Evolutionary conservation across 805 yeast species (phyloP).

Genomic region (Yarrowia sp.): DNA sequence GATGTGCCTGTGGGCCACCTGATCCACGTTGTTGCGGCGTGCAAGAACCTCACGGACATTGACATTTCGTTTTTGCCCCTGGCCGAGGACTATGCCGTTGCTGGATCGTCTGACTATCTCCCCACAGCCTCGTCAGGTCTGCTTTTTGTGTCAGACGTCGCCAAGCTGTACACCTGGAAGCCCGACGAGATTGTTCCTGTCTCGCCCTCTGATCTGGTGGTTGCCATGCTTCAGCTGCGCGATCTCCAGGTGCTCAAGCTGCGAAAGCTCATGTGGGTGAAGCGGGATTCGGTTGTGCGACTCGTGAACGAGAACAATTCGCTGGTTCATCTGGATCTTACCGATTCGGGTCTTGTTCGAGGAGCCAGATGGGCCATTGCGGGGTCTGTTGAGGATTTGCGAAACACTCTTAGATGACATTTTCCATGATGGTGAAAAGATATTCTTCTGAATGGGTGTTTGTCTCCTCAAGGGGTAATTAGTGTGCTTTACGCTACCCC

Average conservation of each 20-base stretch:
- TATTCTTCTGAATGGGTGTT: too few species aligned
- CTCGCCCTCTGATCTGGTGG: slow-evolving; percentile 33
- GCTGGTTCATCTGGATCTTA: background rate
- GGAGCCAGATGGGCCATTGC: slow-evolving; percentile 15
- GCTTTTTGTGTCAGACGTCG: slow-evolving; percentile 42
- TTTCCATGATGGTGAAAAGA: too few species aligned
- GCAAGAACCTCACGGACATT: slow-evolving; percentile 57
- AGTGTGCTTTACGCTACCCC: too few species aligned
- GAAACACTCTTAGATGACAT: background rate
- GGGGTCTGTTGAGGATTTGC: slow-evolving; percentile 2
- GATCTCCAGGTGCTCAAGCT: slow-evolving; percentile 44
- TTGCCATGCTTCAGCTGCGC: slow-evolving; percentile 36
- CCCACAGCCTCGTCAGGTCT: slow-evolving; percentile 27
- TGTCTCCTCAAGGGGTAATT: too few species aligned
- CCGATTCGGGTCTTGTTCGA: slow-evolving; percentile 9
- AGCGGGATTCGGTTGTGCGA: slow-evolving; percentile 39
- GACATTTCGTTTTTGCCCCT: slow-evolving; percentile 62
- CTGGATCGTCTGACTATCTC: slow-evolving; percentile 7
- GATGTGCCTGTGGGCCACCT: slow-evolving; percentile 80
- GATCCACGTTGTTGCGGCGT: slow-evolving; percentile 63
- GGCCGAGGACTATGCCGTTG: slow-evolving; percentile 59
- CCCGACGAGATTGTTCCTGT: slow-evolving; percentile 35
- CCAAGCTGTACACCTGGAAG: slow-evolving; percentile 36
- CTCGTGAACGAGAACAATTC: slow-evolving; percentile 28
- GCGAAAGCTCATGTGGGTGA: slow-evolving; percentile 50